Conservation (phyloP, 163 green algal genomes). For the Trebouxia gelatinosa region DNA sequence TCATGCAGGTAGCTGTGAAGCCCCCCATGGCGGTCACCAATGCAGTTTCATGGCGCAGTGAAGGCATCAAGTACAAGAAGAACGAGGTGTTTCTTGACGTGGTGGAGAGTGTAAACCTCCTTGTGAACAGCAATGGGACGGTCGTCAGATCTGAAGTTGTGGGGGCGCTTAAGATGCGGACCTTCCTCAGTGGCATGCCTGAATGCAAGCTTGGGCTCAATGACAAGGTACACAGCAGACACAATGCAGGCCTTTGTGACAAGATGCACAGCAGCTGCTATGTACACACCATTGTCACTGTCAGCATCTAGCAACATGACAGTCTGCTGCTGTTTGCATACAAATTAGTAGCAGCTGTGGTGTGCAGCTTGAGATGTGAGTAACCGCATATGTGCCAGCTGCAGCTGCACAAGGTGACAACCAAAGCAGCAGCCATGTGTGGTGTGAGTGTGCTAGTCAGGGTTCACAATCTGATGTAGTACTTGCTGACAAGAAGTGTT, state of each 20-base stretch:
- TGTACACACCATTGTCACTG: background rate
- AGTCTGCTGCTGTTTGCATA: background rate
- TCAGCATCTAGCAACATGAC: background rate
- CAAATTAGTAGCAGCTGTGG: too few relatives aligned
- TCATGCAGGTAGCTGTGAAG: constrained; percentile 58
- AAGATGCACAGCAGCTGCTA: background rate
- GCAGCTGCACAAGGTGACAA: background rate
- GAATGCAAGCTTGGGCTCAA: constrained; percentile 98
- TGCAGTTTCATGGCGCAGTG: constrained; percentile 95
- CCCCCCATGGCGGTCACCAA: constrained; percentile 98
- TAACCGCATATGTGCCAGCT: too few relatives aligned
- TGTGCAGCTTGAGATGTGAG: too few relatives aligned
- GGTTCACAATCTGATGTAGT: too few relatives aligned
- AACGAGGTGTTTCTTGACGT: constrained; percentile 99
- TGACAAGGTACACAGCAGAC: constrained; percentile 69
- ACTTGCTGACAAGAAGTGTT: constrained; percentile 3
- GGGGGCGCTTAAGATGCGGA: constrained; percentile 94
- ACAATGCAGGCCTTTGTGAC: background rate
- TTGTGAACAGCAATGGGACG: constrained; percentile 91
- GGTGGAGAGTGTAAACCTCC: constrained; percentile 96
- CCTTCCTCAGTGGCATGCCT: constrained; percentile 96
- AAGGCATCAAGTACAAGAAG: constrained; percentile 98
- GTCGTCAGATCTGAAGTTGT: constrained; percentile 90
- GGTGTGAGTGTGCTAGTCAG: too few relatives aligned
- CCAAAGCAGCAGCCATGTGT: too few relatives aligned